Evolutionary conservation across 108 stramenopile genomes (phyloP), one percentile per base, ranked within the genome.

Genomic region (Conticribra guillardii): DNA sequence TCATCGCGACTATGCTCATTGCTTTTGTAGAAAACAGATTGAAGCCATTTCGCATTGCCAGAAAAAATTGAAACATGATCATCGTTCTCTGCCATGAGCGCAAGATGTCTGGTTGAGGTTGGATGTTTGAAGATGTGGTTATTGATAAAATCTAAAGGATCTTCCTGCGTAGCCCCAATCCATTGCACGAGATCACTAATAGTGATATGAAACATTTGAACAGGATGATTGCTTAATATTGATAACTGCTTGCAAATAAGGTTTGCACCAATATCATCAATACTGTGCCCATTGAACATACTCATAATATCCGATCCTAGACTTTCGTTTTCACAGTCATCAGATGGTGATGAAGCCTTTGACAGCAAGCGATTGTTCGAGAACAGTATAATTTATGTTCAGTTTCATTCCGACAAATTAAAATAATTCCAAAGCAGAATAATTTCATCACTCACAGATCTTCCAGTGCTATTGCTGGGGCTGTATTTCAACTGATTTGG

Each of bases 401-500:
- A n/a, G n/a, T n/a, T n/a, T n/a, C n/a, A n/a, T 22, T 27, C 32
- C 16, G 31, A 4, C 5, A 7, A 7, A 8, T 56, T 5, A 3
- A 28, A 7, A 23, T 28, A 15, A 30, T 17, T 4, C 1, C 27
- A 65, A 33, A 24, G 33, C 19, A 30, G 3, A 24, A 34, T 37
- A 30, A 53, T 18, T 22, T 1, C 26, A 64, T 24, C 29, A 51
- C 59, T 34, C 31, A 44, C 48, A 50, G 24, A 37, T 15, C 45
- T 73, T 15, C 32, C 55, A 19, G 22, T 50, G 37, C 34, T 44
- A 28, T 51, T 60, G 28, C 54, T 51, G 9, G 79, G 79, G 51
- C 79, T 80, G 48, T 80, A 80, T 58, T 73, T 72, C 37, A 80
- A 24, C 34, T 63, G 68, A 58, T 69, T 69, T 33, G 68, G 56